These are phyloP conservation scores for Kazachstania sp. DNA, from an alignment of 1,139 yeast genomes.

Conservation along the genomic window DNA sequence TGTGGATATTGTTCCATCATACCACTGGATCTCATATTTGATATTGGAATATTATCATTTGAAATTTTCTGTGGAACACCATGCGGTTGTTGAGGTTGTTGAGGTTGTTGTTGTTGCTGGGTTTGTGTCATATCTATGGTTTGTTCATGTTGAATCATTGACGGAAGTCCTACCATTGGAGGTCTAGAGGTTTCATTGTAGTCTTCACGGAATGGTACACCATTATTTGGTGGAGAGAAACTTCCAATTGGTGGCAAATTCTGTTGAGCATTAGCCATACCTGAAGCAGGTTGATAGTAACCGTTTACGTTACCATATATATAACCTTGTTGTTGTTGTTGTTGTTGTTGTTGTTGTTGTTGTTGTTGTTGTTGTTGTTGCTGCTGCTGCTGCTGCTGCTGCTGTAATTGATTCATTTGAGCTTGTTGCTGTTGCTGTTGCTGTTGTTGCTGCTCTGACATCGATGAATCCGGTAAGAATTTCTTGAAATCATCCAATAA, in stretches of 20 bases:
- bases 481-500: constrained; percentile 89
- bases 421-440: constrained; percentile 11
- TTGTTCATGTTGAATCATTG: constrained; percentile 11
- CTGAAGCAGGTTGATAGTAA: constrained; percentile 11
- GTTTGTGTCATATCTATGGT: constrained; percentile 9
- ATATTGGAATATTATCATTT: constrained; percentile 4
- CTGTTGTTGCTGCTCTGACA: constrained; percentile 19
- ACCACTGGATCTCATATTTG: constrained; percentile 4
- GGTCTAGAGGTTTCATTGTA: constrained; percentile 2
- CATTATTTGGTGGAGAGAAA: constrained; percentile 67
- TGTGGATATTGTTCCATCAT: constrained; percentile 7
- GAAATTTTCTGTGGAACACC: background rate
- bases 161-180: constrained; percentile 10
- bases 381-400: constrained; percentile 10
- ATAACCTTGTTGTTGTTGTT: constrained; percentile 1
- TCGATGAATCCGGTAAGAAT: constrained; percentile 84
- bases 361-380: constrained; percentile 9
- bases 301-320: constrained; percentile 10
- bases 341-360: constrained; percentile 2
- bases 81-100: constrained; percentile 5
- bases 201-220: constrained; percentile 13
- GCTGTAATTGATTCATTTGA: too few species aligned
- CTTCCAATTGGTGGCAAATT: constrained; percentile 94
- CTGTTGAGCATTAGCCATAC: constrained; percentile 14
- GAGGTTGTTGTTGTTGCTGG: constrained; percentile 5